Evolutionary conservation across 148 eudicot species (phyloP), one percentile per base, ranked within the genome.

Genomic region (Spergularia marina): DNA sequence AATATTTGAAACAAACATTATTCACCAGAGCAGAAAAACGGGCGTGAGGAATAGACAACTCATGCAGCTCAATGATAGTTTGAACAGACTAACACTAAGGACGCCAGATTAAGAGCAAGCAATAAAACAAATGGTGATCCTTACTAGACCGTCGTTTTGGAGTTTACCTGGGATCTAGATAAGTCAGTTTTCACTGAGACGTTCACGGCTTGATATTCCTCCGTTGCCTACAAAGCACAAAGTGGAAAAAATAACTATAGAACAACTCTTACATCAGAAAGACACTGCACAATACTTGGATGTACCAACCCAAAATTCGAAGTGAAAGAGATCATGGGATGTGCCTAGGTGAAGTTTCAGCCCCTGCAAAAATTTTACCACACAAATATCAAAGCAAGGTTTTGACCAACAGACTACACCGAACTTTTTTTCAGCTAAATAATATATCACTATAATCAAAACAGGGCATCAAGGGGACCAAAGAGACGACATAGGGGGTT

Each of bases 301-400:
- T 74, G 72, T 72, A 92, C 98, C 60, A 74, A 94, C 98, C 98
- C 92, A 88, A 78, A 89, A 92, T 56, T 92, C 97, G 79, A 84
- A 95, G 82, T 80, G 83, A 84, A 95, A 89, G 51, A 92, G 90
- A 82, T 95, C 98, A 76, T 95, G 98, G 11, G 85, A 95, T 52
- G 98, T 74, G 59, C 75, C 62, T 78, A 95, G 78, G 82, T 95
- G 98, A 77, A 54, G 81, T 81, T 85, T 85, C 72, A 95, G 80
- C 76, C 98, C 98, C 98, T 95, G 83, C 53, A 78, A 72, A 72
- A 21, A 16, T 49, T 21, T 68, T 21, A 61, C 76, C 17, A 51
- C 44, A 68, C 58, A 59, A 20, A 55, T 18, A 13, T 53, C 8
- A 56, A 56, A 55, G 11, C 71, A 54, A 18, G 41, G 6, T 54